These are phyloP conservation scores for Parachaetomium inaequale DNA, from an alignment of 495 filamentous ascomycete species.

Conservation along the genomic window DNA sequence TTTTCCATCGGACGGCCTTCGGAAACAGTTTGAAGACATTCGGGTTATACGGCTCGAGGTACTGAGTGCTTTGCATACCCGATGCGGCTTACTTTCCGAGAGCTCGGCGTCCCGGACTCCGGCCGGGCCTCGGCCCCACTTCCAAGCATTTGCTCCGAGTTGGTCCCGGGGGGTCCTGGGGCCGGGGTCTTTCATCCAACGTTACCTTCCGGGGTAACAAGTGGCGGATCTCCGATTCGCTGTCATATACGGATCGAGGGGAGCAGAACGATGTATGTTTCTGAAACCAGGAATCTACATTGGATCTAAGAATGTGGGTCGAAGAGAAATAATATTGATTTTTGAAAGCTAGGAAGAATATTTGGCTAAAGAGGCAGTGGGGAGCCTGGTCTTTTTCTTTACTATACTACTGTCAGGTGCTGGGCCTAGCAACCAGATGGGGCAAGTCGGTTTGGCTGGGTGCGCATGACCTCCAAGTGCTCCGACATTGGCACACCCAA, in stretches of 20 bases:
- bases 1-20: not conserved
- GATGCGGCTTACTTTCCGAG: not conserved
- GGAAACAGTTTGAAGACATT: not conserved
- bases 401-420: too few species aligned
- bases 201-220: not conserved
- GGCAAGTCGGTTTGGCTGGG: not conserved
- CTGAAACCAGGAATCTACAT: too few species aligned
- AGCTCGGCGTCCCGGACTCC: not conserved
- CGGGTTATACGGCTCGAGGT: not conserved
- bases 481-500: not conserved
- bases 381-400: too few species aligned
- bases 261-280: too few species aligned
- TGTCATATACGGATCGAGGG: not conserved
- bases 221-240: not conserved
- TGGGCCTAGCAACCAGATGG: too few species aligned
- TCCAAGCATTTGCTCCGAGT: not conserved
- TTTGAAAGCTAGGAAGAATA: too few species aligned
- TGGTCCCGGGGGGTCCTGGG: not conserved
- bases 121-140: too few species aligned
- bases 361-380: too few species aligned
- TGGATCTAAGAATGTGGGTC: too few species aligned
- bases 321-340: too few species aligned
- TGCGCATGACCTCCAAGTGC: not conserved
- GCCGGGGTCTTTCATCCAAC: too few species aligned
- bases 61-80: not conserved